These are phyloP conservation scores for Cyberlindnera sargentensis DNA, from an alignment of 805 yeast genomes.

Conservation along the genomic window DNA sequence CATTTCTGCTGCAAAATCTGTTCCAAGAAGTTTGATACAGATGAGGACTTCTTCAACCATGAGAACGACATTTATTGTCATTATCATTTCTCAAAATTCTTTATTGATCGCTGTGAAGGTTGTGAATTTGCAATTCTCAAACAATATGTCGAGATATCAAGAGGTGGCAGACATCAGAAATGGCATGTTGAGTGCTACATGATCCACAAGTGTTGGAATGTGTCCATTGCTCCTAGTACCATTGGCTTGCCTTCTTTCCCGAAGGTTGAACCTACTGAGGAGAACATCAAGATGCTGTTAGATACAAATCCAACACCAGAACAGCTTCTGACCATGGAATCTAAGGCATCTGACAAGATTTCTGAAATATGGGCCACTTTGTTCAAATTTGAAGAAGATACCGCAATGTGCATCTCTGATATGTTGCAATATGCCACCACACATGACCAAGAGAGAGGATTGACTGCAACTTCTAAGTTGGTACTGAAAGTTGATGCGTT, in stretches of 20 bases:
- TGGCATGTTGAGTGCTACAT: slow-evolving; percentile 99
- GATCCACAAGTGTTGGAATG: slow-evolving; percentile 97
- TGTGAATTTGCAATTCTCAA: slow-evolving; percentile 86
- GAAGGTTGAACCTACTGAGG: slow-evolving; percentile 20
- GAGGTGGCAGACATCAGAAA: slow-evolving; percentile 88
- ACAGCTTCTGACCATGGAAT: slow-evolving; percentile 51
- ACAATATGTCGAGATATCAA: slow-evolving; percentile 86
- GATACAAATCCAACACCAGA: slow-evolving; percentile 35
- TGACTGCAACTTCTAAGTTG: slow-evolving; percentile 61
- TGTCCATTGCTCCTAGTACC: slow-evolving; percentile 56
- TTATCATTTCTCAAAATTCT: slow-evolving; percentile 79
- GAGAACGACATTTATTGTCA: slow-evolving; percentile 81
- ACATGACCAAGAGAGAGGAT: slow-evolving; percentile 61
- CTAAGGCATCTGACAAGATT: slow-evolving; percentile 52
- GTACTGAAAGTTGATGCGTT: slow-evolving; percentile 69
- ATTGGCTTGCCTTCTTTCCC: slow-evolving; percentile 38
- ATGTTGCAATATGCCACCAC: slow-evolving; percentile 83
- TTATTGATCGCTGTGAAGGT: slow-evolving; percentile 89
- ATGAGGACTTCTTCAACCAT: slow-evolving; percentile 89
- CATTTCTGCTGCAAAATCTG: slow-evolving; percentile 92
- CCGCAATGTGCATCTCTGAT: slow-evolving; percentile 84
- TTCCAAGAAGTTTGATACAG: slow-evolving; percentile 76
- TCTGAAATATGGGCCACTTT: slow-evolving; percentile 77
- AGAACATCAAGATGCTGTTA: slow-evolving; percentile 15
- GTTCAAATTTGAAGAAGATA: slow-evolving; percentile 82